Percentiles rank a stretch among this genome's conserved stretches.
These are phyloP conservation scores for Nephelium lappaceum DNA, from an alignment of 345 rosid genomes.

Conservation along the genomic window DNA sequence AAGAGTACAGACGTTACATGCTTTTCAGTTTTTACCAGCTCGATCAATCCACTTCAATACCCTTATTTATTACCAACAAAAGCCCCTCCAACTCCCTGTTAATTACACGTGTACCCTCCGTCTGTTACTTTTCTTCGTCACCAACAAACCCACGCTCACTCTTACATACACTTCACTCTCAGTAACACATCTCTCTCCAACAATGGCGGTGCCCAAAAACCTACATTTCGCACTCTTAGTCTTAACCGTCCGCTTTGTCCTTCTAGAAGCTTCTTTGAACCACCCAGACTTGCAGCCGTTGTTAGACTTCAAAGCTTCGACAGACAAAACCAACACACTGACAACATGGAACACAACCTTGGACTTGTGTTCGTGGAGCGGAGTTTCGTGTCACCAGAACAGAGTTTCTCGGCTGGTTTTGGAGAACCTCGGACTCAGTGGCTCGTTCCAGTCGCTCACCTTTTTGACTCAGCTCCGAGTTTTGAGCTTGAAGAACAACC, in stretches of 20 bases:
- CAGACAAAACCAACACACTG: constrained; percentile 60
- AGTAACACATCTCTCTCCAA: constrained; percentile 22
- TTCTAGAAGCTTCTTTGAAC: constrained; percentile 32
- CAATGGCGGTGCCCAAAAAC: constrained; percentile 47
- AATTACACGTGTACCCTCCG: constrained; percentile 25
- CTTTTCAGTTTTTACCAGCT: constrained; percentile 21
- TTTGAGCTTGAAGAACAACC: constrained; percentile 74
- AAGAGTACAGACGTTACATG: constrained; percentile 9
- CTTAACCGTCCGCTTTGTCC: constrained; percentile 15
- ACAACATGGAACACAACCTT: constrained; percentile 60
- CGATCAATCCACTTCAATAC: constrained; percentile 10
- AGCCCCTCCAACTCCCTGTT: constrained; percentile 21
- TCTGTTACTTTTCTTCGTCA: neutral
- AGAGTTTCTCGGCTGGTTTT: constrained; percentile 74
- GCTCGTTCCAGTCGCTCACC: constrained; percentile 52
- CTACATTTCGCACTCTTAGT: constrained; percentile 1
- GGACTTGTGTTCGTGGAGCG: constrained; percentile 64
- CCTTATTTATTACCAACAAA: constrained; percentile 18
- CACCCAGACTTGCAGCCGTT: constrained; percentile 62
- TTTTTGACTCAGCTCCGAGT: constrained; percentile 73
- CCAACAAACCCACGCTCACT: constrained; percentile 12
- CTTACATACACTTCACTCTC: constrained; percentile 1
- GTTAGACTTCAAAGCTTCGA: constrained; percentile 51
- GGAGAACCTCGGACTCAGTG: constrained; percentile 60
- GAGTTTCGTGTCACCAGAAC: constrained; percentile 62